Conservation (phyloP, 2,329 filamentous ascomycete genomes). For the Pseudogymnoascus sp. region DNA sequence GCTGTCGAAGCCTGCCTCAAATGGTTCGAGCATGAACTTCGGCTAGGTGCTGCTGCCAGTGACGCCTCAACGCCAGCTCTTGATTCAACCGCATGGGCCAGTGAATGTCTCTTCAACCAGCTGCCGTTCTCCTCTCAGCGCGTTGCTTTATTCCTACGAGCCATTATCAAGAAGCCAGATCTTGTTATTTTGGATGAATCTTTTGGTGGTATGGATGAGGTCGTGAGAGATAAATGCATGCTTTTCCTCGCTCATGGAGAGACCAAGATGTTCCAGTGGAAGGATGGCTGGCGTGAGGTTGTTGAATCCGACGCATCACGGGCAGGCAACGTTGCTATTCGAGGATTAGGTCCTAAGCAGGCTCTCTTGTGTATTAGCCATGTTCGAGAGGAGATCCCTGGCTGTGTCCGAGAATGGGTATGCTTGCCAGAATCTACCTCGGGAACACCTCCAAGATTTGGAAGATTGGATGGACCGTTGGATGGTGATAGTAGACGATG, state of each 20-base stretch:
- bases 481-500: slow-evolving; percentile 48
- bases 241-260: slow-evolving; percentile 65
- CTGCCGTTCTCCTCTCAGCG: slow-evolving; percentile 76
- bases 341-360: slow-evolving; percentile 60
- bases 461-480: slow-evolving; percentile 53
- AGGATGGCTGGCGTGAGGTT: slow-evolving; percentile 18
- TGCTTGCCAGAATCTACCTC: slow-evolving; percentile 71
- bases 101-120: slow-evolving; percentile 59
- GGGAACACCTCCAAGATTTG: slow-evolving; percentile 51
- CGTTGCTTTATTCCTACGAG: slow-evolving; percentile 73
- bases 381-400: slow-evolving; percentile 80
- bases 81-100: slow-evolving; percentile 50
- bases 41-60: slow-evolving; percentile 28
- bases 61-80: slow-evolving; percentile 12
- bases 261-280: slow-evolving; percentile 31
- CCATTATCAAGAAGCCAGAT: slow-evolving; percentile 71
- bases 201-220: slow-evolving; percentile 76
- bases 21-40: slow-evolving; percentile 75
- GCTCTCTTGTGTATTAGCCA: slow-evolving; percentile 91
- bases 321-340: slow-evolving; percentile 40
- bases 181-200: slow-evolving; percentile 81
- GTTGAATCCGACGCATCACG: slow-evolving; percentile 40
- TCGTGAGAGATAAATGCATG: slow-evolving; percentile 77
- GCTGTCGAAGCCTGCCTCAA: slow-evolving; percentile 61
- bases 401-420: slow-evolving; percentile 74